A percentile compares a stretch with the other conserved stretches of the same genome.
These are phyloP conservation scores for Aaosphaeria pasadenensis DNA, from an alignment of 2,329 filamentous ascomycete genomes.

Conservation along the genomic window DNA sequence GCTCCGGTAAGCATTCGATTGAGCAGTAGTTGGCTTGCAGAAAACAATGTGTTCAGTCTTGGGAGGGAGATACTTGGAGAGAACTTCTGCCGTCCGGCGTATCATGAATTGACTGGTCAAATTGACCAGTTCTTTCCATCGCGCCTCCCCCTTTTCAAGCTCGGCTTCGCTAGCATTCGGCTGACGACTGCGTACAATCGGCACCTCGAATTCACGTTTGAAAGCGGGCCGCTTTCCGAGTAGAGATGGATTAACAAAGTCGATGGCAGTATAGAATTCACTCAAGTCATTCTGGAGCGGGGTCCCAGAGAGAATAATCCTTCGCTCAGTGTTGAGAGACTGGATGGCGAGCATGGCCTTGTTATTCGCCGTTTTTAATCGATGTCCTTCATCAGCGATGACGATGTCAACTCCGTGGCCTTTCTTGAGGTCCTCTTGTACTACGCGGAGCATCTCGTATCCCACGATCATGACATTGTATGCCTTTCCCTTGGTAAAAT, in stretches of 20 bases:
- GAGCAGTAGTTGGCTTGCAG: constrained; percentile 59
- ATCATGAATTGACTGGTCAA: constrained; percentile 65
- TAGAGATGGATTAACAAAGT: constrained; percentile 66
- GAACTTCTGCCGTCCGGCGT: constrained; percentile 63
- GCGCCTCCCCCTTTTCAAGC: constrained; percentile 61
- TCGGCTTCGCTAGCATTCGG: constrained; percentile 61
- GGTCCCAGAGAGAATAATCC: constrained; percentile 64
- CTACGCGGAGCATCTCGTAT: constrained; percentile 65
- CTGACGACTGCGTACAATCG: constrained; percentile 62
- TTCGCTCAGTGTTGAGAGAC: constrained; percentile 58
- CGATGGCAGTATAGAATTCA: constrained; percentile 66
- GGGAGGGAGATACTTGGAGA: constrained; percentile 62
- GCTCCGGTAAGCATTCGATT: constrained; percentile 60
- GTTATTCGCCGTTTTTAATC: constrained; percentile 66
- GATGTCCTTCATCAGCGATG: constrained; percentile 67
- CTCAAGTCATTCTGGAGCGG: constrained; percentile 67
- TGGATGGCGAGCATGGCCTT: constrained; percentile 66
- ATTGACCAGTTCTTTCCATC: constrained; percentile 59
- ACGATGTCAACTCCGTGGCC: constrained; percentile 65
- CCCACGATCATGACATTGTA: constrained; percentile 73
- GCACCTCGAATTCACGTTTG: constrained; percentile 62
- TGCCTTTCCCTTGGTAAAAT: constrained; percentile 66
- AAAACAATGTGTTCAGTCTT: constrained; percentile 68
- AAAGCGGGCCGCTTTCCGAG: constrained; percentile 62
- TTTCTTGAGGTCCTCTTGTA: constrained; percentile 64